Base-by-base conservation (phyloP, 352 stramenopile species). In the Phytophthora syringae region DNA sequence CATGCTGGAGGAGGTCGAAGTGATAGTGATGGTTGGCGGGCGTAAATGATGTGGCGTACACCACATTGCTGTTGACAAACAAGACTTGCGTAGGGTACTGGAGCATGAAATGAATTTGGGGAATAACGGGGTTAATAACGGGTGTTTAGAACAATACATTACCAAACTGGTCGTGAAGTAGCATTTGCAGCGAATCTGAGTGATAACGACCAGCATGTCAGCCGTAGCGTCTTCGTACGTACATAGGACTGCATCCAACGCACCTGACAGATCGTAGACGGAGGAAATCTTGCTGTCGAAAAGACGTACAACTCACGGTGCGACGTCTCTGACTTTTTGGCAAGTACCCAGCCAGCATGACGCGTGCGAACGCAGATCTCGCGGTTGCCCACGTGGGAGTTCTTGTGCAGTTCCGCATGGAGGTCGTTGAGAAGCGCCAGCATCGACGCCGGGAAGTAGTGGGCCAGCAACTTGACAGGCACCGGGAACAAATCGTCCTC, bases 201-300 rank as follows among this genome's bases (percentile, higher is more conserved):
- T 67, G 37, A 50, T 71, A 25, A 60, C 54, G 48, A 13, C 15
- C 18, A 68, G 1, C 32, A 36, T 16, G 11, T 52, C 5, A 62
- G 36, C 3, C 12, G 42, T 12, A n/a, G 13, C 15, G 49, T 15
- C 1, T 10, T 16, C 16, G 30, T 32, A 11, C 43, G 3, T 21
- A 42, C 9, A 5, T 0, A 21, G 5, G 12, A 28, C 48, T 32
- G 25, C 11, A 16, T 13, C 15, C 3, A 50, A 77, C 71, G 47
- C 59, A 89, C 82, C 78, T 27, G 82, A 74, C 1, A 87, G 67
- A 24, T 89, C 79, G 9, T 70, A 59, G 12, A 91, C 65, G 0
- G 80, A 88, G n/a, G 76, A 70, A 25, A 84, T 70, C 42, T 85
- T 89, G 28, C 67, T 86, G 56, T 89, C 82, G 37, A 91, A 78